A percentile compares a stretch with the other conserved stretches of the same genome.
phyloP scores from a whole-genome alignment of 1,284 basidiomycete genomes.

The Cerioporus squamosus region DNA sequence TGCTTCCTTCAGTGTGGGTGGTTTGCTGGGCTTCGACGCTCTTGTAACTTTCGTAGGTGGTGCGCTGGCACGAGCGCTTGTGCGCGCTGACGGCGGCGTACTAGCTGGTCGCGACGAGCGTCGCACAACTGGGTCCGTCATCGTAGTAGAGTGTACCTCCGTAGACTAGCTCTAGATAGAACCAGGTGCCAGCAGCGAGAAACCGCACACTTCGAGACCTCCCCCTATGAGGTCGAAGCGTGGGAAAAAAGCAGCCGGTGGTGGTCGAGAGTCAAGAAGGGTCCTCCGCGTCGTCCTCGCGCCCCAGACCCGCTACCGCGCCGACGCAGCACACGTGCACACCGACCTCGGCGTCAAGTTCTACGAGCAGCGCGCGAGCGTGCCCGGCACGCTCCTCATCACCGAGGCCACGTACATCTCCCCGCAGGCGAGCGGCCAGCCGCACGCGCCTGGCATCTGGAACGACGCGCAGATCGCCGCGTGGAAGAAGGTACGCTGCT shows the following conservation, averaged over 20 bases:
- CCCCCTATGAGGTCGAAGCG: constrained; percentile 4
- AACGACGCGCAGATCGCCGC: constrained; percentile 45
- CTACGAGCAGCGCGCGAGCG: constrained; percentile 50
- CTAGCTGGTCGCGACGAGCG: not conserved
- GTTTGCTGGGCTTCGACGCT: not conserved
- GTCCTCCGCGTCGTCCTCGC: constrained; percentile 52
- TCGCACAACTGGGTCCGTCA: too few species aligned
- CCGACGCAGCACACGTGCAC: constrained; percentile 32
- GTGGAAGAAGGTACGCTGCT: constrained; percentile 46
- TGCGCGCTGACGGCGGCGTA: not conserved
- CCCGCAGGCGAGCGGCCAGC: constrained; percentile 40
- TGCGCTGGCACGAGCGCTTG: not conserved
- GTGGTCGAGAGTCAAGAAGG: constrained; percentile 5
- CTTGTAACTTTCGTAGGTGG: not conserved
- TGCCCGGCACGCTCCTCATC: constrained; percentile 52
- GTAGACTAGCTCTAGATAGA: too few species aligned
- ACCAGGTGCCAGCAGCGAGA: not conserved
- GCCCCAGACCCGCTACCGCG: constrained; percentile 48
- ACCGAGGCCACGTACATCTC: constrained; percentile 52
- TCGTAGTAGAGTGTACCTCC: too few species aligned
- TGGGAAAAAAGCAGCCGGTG: constrained; percentile 8
- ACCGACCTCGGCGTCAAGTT: constrained; percentile 44
- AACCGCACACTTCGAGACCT: not conserved
- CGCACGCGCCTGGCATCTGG: constrained; percentile 47
- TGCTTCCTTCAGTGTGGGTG: not conserved